Percentiles rank a stretch among this genome's conserved stretches.
Evolutionary conservation across 2,329 filamentous ascomycete species (phyloP).

Genomic region (Arachnopeziza araneosa): DNA sequence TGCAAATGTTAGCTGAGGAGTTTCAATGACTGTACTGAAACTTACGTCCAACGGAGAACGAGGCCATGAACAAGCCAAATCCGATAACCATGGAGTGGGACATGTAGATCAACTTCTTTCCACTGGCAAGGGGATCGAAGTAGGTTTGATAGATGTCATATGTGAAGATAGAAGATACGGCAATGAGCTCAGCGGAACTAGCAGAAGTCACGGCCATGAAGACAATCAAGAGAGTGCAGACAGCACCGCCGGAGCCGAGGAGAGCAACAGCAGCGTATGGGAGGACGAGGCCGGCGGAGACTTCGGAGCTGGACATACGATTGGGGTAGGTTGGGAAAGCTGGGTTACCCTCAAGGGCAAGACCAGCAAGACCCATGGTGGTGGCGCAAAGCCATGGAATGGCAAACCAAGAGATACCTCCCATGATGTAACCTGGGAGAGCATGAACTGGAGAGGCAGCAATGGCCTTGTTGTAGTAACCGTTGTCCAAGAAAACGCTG

Average conservation of each 20-base stretch:
- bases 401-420: constrained; percentile 84
- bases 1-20: neutral
- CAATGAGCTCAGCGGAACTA: constrained; percentile 77
- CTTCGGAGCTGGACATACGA: constrained; percentile 67
- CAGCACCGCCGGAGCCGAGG: constrained; percentile 74
- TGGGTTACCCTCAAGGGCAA: constrained; percentile 71
- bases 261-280: constrained; percentile 81
- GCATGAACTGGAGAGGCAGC: constrained; percentile 80
- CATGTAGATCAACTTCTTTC: constrained; percentile 72
- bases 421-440: constrained; percentile 76
- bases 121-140: constrained; percentile 70
- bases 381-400: constrained; percentile 88
- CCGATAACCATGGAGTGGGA: constrained; percentile 67
- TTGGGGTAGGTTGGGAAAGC: constrained; percentile 67
- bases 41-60: constrained; percentile 62
- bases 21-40: neutral
- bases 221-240: constrained; percentile 71
- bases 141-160: constrained; percentile 89
- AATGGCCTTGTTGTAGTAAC: constrained; percentile 92
- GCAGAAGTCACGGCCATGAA: constrained; percentile 90
- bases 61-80: constrained; percentile 73
- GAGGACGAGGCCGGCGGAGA: constrained; percentile 76
- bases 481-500: constrained; percentile 76
- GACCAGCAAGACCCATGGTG: constrained; percentile 77
- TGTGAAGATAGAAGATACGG: constrained; percentile 81